Evolutionary conservation across 1,139 yeast species (phyloP).

Genomic region (Magnusiomyces tetraspermus): DNA sequence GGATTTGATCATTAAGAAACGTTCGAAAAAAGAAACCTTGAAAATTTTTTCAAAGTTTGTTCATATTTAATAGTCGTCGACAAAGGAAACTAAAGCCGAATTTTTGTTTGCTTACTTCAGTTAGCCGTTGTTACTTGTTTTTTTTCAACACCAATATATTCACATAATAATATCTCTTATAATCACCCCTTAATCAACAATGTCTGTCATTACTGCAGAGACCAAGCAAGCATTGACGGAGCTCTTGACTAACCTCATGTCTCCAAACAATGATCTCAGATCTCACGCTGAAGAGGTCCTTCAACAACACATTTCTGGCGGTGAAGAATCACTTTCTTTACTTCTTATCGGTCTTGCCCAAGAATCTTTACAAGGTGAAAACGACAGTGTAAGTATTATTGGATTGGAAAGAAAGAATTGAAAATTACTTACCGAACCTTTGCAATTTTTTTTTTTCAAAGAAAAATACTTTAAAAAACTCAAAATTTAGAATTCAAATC

Average conservation of each 20-base stretch:
- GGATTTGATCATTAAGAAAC: too few relatives aligned
- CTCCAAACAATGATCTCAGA: constrained; percentile 68
- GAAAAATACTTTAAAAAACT: not conserved
- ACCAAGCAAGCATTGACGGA: constrained; percentile 46
- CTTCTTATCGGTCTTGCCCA: constrained; percentile 73
- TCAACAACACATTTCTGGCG: constrained; percentile 54
- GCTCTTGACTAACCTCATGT: constrained; percentile 59
- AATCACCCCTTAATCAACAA: constrained; percentile 10
- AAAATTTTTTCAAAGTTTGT: too few relatives aligned
- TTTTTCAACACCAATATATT: too few relatives aligned
- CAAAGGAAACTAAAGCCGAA: too few relatives aligned
- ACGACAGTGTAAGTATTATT: constrained; percentile 38
- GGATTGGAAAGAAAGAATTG: too few relatives aligned
- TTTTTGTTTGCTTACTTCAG: too few relatives aligned
- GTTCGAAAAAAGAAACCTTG: too few relatives aligned
- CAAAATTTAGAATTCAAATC: not conserved
- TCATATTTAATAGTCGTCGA: too few relatives aligned
- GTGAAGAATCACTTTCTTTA: constrained; percentile 48
- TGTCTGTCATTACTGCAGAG: constrained; percentile 46
- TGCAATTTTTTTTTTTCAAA: not conserved
- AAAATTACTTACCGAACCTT: too few relatives aligned
- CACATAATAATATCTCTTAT: too few relatives aligned
- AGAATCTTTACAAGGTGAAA: constrained; percentile 55
- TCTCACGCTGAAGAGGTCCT: constrained; percentile 68
- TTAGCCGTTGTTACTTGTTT: too few relatives aligned